Evolutionary conservation across 2,329 filamentous ascomycete species (phyloP).

Genomic region (Colletotrichum cuscutae): DNA sequence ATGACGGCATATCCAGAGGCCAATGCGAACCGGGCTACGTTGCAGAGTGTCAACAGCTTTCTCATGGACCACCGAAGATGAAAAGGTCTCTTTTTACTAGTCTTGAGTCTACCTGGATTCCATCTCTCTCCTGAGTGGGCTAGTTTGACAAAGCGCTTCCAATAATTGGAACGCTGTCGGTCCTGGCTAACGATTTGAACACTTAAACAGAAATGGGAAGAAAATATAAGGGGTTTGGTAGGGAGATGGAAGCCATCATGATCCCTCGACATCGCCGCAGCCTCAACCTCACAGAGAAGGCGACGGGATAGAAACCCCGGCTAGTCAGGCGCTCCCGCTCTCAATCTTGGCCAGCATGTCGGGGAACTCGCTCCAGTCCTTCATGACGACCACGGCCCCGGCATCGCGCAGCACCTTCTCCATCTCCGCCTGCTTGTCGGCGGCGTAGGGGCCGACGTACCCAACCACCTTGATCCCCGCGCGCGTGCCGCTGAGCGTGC

Average conservation of each 20-base stretch:
- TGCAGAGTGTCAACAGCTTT: conserved; percentile 93
- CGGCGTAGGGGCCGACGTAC: conserved; percentile 83
- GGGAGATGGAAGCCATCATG: background rate
- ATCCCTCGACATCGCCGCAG: background rate
- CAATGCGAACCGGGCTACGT: conserved; percentile 84
- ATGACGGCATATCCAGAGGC: conserved; percentile 81
- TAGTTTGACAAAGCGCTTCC: background rate
- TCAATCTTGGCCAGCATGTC: conserved; percentile 55
- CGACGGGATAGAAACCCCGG: conserved; percentile 21
- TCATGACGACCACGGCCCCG: conserved; percentile 72
- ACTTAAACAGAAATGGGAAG: background rate
- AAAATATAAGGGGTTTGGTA: background rate
- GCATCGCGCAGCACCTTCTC: conserved; percentile 67
- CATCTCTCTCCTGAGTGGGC: background rate
- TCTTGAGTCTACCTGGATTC: conserved; percentile 7
- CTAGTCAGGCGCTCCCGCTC: conserved; percentile 35
- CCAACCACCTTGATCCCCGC: conserved; percentile 85
- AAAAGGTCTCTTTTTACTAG: conserved; percentile 13
- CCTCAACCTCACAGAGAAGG: conserved; percentile 22
- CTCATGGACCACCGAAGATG: conserved; percentile 71
- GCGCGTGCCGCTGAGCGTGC: conserved; percentile 77
- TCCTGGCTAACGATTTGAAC: background rate
- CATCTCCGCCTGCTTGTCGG: conserved; percentile 73
- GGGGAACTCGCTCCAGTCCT: conserved; percentile 68
- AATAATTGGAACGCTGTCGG: background rate